Evolutionary conservation across 305 asterid species (phyloP).

Genomic region (Fraxinus sp.): DNA sequence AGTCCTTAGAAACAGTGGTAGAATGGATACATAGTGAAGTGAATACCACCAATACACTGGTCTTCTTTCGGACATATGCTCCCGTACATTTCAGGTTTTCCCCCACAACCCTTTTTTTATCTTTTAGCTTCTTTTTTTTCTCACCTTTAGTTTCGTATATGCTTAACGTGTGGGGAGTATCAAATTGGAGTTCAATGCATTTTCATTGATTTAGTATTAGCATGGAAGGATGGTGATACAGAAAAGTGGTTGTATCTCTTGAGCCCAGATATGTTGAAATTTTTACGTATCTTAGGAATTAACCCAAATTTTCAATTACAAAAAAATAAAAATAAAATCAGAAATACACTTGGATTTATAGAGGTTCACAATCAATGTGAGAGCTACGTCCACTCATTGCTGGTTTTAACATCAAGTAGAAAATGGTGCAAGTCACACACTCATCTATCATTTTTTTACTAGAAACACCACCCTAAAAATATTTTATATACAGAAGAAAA

Average conservation of each 20-base stretch:
- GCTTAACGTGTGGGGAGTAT: not conserved
- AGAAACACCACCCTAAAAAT: not conserved
- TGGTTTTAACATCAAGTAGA: not conserved
- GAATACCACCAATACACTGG: constrained; percentile 60
- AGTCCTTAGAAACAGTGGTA: constrained; percentile 61
- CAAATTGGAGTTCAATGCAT: not conserved
- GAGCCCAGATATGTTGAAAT: not conserved
- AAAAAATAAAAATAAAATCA: not conserved
- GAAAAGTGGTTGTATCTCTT: not conserved
- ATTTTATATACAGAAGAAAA: not conserved
- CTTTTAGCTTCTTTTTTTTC: not conserved
- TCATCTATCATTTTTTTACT: not conserved
- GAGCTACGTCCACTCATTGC: not conserved
- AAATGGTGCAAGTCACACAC: not conserved
- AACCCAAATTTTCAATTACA: not conserved
- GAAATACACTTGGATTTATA: not conserved
- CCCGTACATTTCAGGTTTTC: constrained; percentile 91
- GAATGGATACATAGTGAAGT: constrained; percentile 60
- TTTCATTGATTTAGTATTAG: not conserved
- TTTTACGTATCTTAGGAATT: not conserved
- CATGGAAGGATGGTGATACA: not conserved
- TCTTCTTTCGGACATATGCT: constrained; percentile 80
- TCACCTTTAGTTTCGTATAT: not conserved
- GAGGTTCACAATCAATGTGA: not conserved
- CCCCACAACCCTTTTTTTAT: not conserved